Base-by-base conservation (phyloP, 176 grass and related monocot species). In the Saccharum officinarum region DNA sequence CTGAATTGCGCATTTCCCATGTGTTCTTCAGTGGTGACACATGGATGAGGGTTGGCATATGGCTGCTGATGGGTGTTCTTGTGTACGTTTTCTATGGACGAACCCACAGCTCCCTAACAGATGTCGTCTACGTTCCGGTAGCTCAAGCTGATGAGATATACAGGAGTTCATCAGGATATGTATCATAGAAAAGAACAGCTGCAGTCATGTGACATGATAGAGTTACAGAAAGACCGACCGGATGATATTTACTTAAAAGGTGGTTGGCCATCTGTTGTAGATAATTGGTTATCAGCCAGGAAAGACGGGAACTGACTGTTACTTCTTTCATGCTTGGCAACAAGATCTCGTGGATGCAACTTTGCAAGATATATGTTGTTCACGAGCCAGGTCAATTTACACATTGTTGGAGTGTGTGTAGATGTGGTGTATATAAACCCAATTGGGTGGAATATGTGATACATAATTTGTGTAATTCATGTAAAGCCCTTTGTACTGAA, bases 61-160 rank as follows among this genome's bases (percentile, higher is more conserved):
- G 97, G 93, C 86, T 99, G 71, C 34, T 99, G 69, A 84, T 96
- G 26, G 97, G 93, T 36, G 90, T 94, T 64, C 64, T 99, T 4
- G 92, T 96, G 46, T 99, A 99, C n/a, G 42, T 91, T 28, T 94
- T 99, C 86, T 98, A 98, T 2, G 97, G 97, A 11, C 89, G 97
- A 86, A 94, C 77, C 18, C 85, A 94, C 82, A 98, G 97, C 76
- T 91, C 89, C 5, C 80, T 98, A 23, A 87, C 42, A 16, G 81
- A 91, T 57, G 93, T 86, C 5, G 78, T 94, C 8, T 98, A 92
- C 8, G 75, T 92, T 40, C 86, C 93, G 1, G 46, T 67, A 17
- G 90, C 81, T 3, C 88, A 91, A 80, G 89, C 83, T 1, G 81
- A 95, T 69, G 82, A 92, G 85, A 90, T 92, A 82, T 89, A 91